Base-by-base conservation (phyloP, 371 early-diverging fungal species). In the Thermomucor indicae-seudaticae region DNA sequence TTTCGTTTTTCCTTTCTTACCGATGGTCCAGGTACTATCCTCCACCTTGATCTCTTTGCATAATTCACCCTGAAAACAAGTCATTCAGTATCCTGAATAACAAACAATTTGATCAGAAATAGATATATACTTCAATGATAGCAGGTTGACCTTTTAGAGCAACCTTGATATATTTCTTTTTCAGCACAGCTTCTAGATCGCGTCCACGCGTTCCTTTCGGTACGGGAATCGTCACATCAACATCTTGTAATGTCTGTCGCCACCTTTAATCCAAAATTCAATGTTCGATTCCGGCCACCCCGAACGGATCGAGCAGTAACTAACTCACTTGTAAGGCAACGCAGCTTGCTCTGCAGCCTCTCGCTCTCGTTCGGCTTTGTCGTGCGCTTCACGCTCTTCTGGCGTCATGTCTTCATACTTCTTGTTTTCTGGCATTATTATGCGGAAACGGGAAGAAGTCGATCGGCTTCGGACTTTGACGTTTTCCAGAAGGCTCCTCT, bases 181-280 rank as follows among this genome's bases (percentile, higher is more conserved):
- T 82, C 51, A 93, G 72, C 0, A 64, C 72, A 32, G 93, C 78
- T 16, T 70, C 66, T 11, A 95, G 62, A 43, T 92, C 89, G 38
- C 79, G 78, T 6, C 75, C 82, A 4, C 82, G 75, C 6, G 88
- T 91, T 17, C 91, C 91, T 34, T 80, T 78, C 8, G 90, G 87
- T 10, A 95, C 80, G 4, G 85, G 71, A n/a, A 92, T 65, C 0
- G 78, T 68, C 5, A 95, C 49, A 53, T 89, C 90, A 0, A 95
- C 90, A 31, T 95, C 94, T 53, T 75, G 76, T 48, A 95, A 72
- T 1, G 91, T 91, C 67, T 95, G 96, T 45, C 70, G 80, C 94
- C 94, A 93, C 37, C 69, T 74, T 31, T 16, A 7, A 4, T 16
- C 22, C 22, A 22, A 24, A 24, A 20, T 43, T 12, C 24, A 14